Conservation (phyloP, 1,284 basidiomycete genomes). For the Tetrapyrgos nigripes region DNA sequence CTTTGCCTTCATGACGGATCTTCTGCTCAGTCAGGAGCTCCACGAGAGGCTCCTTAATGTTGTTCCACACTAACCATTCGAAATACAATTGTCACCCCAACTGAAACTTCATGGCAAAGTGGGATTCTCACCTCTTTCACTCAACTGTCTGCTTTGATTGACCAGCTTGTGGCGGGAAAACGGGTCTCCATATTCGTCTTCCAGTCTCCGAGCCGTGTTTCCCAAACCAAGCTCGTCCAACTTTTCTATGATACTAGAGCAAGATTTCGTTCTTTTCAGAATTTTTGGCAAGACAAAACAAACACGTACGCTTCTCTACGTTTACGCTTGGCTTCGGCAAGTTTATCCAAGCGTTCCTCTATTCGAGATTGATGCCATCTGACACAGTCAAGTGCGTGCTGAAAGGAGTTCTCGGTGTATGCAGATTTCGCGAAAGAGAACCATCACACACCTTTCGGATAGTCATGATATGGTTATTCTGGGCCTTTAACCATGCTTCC, state of each 20-base stretch:
- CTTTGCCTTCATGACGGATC: no score
- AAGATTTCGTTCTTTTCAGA: background rate
- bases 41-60: background rate
- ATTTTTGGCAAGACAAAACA: background rate
- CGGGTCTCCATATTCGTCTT: background rate
- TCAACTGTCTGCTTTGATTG: background rate
- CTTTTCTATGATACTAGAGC: background rate
- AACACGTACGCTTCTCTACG: background rate
- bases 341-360: background rate
- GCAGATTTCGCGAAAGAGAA: background rate
- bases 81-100: no score
- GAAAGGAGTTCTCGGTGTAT: background rate
- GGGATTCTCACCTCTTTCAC: background rate
- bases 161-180: background rate
- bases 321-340: background rate
- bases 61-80: background rate
- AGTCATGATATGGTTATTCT: no score
- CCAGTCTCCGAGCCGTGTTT: background rate
- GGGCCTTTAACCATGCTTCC: background rate
- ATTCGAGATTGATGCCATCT: background rate
- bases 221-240: conserved; percentile 3
- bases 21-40: background rate
- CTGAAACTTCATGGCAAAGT: no score
- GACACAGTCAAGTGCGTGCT: background rate
- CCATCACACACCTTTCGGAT: background rate